Evolutionary conservation across 805 yeast species (phyloP), one percentile per base, ranked within the genome.

Genomic region (Metschnikowia colocasiae): DNA sequence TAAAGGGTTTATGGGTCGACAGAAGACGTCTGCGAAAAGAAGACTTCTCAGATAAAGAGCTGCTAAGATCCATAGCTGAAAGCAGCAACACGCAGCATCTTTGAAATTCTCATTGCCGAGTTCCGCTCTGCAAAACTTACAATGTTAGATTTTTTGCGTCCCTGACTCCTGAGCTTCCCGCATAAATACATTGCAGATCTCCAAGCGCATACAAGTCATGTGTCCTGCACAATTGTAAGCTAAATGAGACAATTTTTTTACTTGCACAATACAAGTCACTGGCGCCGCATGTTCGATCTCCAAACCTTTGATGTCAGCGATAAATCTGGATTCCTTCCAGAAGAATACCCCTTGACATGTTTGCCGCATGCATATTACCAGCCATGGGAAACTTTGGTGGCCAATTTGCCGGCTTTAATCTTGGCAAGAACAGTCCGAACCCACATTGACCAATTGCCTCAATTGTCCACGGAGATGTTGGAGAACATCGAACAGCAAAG

Each of bases 261-360:
- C 27, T 39, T 39, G 19, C 42, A 20, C 34, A 15, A 5, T 6
- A n/a, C 26, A 27, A 39, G 34, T 29, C 19, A 15, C 40, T 25
- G 15, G 6, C 8, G 5, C 26, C 22, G 15, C 16, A 55, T 55
- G 59, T 51, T 55, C 34, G 59, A 55, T 26, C 40, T 85, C 31
- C 75, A 69, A 46, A 84, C 83, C 59, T 91, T 82, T 62, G 91
- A 83, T 36, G 78, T 91, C 32, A 83, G 87, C 19, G 78, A 81
- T 3, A 63, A 59, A 23, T 78, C 87, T 0, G 98, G 97, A 26
- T 91, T 91, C 59, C 73, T 92, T 19, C 96, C 97, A 2, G 76
- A 74, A 7, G 69, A 72, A 40, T 63, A 77, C 22, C 97, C 97
- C 0, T 67, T 86, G 10, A 69, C 67, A 19, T 62, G 69, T 32